Evolutionary conservation across 257 asterid genomes (phyloP).

Genomic region (Thymus quinquecostatus): DNA sequence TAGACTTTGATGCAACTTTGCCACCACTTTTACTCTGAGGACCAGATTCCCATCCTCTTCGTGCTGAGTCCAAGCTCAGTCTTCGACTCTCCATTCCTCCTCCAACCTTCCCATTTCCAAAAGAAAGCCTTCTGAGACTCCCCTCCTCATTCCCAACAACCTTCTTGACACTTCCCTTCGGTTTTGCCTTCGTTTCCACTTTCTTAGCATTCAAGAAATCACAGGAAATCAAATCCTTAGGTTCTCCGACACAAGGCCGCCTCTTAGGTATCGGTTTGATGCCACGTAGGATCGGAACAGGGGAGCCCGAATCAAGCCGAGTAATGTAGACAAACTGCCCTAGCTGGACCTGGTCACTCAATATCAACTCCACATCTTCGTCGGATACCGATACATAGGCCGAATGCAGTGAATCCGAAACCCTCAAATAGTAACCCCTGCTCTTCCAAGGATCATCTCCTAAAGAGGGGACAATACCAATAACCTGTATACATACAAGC

Average conservation of each 20-base stretch:
- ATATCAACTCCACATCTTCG: constrained; percentile 76
- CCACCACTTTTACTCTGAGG: constrained; percentile 42
- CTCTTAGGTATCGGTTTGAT: constrained; percentile 78
- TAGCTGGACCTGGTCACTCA: constrained; percentile 75
- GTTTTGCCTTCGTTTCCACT: constrained; percentile 44
- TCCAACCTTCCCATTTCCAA: constrained; percentile 53
- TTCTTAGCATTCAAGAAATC: constrained; percentile 66
- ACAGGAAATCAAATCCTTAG: constrained; percentile 86
- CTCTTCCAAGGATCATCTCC: constrained; percentile 96
- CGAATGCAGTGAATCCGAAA: constrained; percentile 92
- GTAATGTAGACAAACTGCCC: constrained; percentile 85
- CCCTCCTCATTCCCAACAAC: constrained; percentile 46
- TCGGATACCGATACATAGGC: constrained; percentile 86
- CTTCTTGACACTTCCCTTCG: constrained; percentile 50
- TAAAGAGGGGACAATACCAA: constrained; percentile 80
- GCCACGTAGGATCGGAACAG: constrained; percentile 86
- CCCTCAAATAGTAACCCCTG: constrained; percentile 85
- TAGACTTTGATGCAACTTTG: constrained; percentile 40
- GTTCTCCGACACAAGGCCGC: constrained; percentile 77
- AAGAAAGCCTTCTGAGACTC: constrained; percentile 68
- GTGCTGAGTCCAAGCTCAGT: constrained; percentile 74
- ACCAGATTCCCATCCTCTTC: constrained; percentile 81
- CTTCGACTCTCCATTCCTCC: constrained; percentile 55
- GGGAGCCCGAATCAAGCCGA: constrained; percentile 74
- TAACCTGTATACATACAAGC: constrained; percentile 47